Percentiles rank a stretch among this genome's conserved stretches.
These are phyloP conservation scores for Cercospora zeae-maydis DNA, from an alignment of 2,329 filamentous ascomycete species.

Conservation along the genomic window DNA sequence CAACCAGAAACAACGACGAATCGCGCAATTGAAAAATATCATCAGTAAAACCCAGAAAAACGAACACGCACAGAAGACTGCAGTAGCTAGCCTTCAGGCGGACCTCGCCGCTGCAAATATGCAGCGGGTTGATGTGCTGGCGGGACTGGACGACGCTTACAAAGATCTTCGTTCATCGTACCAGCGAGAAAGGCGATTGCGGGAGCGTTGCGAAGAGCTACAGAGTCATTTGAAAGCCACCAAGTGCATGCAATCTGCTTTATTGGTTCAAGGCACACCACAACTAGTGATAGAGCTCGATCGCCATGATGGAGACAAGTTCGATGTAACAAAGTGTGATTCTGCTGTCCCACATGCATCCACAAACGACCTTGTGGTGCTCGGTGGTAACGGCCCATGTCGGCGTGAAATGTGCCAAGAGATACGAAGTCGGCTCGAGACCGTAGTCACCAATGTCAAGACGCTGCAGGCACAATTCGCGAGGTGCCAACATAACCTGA, in stretches of 20 bases:
- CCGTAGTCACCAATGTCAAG: neutral
- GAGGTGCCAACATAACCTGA: conserved; percentile 1
- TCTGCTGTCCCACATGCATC: neutral
- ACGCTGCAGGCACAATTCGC: neutral
- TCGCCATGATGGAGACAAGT: neutral
- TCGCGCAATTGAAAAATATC: conserved; percentile 41
- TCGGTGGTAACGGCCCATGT: neutral
- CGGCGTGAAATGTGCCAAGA: neutral
- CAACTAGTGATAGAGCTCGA: neutral
- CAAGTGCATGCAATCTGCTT: neutral
- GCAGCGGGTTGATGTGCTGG: conserved; percentile 40
- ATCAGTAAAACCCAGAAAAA: conserved; percentile 40
- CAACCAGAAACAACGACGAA: conserved; percentile 37
- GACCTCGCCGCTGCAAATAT: conserved; percentile 42
- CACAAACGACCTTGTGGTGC: neutral
- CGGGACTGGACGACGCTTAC: conserved; percentile 35
- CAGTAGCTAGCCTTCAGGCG: conserved; percentile 39
- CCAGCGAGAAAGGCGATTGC: neutral
- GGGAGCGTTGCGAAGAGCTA: neutral
- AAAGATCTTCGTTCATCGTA: conserved; percentile 32
- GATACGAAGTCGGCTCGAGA: neutral
- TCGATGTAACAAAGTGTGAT: neutral
- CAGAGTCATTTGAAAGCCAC: neutral
- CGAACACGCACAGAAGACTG: conserved; percentile 38
- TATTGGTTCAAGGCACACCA: neutral